phyloP scores from a whole-genome alignment of 1,139 yeast species.

The Geotrichum klebahnii region DNA sequence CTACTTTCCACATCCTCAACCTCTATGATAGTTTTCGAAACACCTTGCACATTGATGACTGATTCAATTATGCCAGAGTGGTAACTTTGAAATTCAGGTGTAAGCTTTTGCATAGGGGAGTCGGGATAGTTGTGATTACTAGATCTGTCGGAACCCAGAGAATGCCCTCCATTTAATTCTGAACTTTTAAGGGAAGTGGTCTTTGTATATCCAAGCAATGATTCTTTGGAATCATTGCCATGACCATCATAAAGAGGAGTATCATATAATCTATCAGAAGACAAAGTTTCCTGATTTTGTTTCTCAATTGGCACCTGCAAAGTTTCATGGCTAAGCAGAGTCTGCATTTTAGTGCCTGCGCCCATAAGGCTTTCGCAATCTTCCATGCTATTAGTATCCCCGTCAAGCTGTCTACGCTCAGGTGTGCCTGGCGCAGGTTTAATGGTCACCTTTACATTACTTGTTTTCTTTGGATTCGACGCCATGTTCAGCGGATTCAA shows the following conservation, averaged over 20 bases:
- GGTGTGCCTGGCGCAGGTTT: conserved; percentile 29
- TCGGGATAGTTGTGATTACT: no score
- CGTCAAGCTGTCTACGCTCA: not conserved
- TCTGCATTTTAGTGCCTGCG: not conserved
- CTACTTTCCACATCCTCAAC: no score
- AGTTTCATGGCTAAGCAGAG: no score
- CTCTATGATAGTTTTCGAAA: conserved; percentile 80
- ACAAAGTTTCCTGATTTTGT: no score
- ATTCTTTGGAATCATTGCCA: no score
- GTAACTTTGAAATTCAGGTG: conserved; percentile 33
- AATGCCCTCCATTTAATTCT: no score
- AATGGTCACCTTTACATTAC: conserved; percentile 50
- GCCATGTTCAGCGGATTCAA: conserved; percentile 60
- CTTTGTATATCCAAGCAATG: no score
- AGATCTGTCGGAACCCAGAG: no score
- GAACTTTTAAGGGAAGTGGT: no score
- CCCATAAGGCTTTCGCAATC: not conserved
- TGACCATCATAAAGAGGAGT: no score
- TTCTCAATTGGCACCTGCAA: no score
- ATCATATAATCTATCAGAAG: no score
- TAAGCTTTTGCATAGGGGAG: conserved; percentile 19
- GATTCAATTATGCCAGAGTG: conserved; percentile 69
- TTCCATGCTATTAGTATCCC: not conserved
- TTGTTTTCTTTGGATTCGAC: conserved; percentile 71
- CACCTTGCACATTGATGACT: conserved; percentile 79